Percentiles rank a stretch among this genome's conserved stretches.
phyloP scores from a whole-genome alignment of 1,284 basidiomycete species.

The Apiotrichum siamense region DNA sequence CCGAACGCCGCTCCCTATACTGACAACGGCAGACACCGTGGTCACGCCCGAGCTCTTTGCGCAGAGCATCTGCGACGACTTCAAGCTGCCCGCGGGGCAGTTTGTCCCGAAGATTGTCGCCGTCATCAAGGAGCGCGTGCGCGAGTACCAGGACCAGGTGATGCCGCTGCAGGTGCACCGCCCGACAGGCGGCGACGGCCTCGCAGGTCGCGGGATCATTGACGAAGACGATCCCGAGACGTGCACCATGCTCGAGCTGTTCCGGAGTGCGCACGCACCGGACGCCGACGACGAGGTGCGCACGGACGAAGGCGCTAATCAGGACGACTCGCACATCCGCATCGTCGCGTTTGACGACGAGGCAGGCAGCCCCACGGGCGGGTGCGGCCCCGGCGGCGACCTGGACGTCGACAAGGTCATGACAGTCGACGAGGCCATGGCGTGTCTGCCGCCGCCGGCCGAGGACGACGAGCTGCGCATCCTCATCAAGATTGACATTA shows the following conservation, averaged over 20 bases:
- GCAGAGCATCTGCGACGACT: conserved; percentile 84
- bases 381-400: too few species aligned
- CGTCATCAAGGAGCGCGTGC: conserved; percentile 81
- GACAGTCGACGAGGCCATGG: conserved; percentile 44
- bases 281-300: conserved; percentile 28
- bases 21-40: conserved; percentile 65
- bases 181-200: neutral
- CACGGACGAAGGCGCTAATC: conserved; percentile 27
- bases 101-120: conserved; percentile 73
- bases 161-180: conserved; percentile 20
- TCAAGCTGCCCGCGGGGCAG: conserved; percentile 60
- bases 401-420: conserved; percentile 34
- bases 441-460: conserved; percentile 36
- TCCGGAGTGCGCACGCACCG: conserved; percentile 23
- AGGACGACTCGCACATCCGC: conserved; percentile 20
- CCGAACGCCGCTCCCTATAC: neutral
- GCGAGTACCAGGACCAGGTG: conserved; percentile 49
- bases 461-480: conserved; percentile 76
- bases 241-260: conserved; percentile 26
- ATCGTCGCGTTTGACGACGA: conserved; percentile 24
- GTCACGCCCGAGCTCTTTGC: conserved; percentile 88
- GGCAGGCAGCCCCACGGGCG: too few species aligned
- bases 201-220: conserved; percentile 21
- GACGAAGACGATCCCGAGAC: conserved; percentile 26
- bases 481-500: conserved; percentile 90